Evolutionary conservation across 495 filamentous ascomycete genomes (phyloP), one percentile per base, ranked within the genome.

Genomic region (Aspergillus nanangensis): DNA sequence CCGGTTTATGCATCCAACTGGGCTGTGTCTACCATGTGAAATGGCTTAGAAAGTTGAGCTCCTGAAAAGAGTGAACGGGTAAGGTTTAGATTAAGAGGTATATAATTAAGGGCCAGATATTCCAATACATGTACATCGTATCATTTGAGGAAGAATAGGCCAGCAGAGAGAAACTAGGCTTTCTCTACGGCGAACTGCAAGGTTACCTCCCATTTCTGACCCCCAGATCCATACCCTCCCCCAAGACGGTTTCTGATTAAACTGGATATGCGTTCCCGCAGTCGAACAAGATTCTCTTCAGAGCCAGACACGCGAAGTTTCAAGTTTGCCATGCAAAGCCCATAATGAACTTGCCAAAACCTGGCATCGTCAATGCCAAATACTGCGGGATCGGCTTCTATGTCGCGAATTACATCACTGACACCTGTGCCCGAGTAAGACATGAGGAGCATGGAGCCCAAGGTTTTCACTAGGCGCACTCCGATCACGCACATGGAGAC

Each of bases 291-390:
- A n/a, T 77, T 75, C 4, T 83, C 78, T 38, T 87, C 86, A 15
- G 82, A 80, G 11, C 77, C 78, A 34, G 69, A 66, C 1, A 90
- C 77, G 23, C 83, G 74, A 13, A 98, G 57, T 67, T 92, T 95
- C 49, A 98, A 57, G 53, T 92, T 96, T 10, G 93, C 93, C 86
- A 96, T 95, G 58, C 87, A 93, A 31, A 96, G 72, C 2, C 93
- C 91, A 61, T 97, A 95, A 65, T 98, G 93, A 15, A 96, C 94
- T 71, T 98, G 93, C 93, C 93, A 98, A 68, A 98, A 95, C 56
- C 86, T 77, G 1, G 90, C 91, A 58, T 96, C 92, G 42, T 94
- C 87, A 41, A 98, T 80, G 1, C 74, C 75, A 24, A 76, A 79
- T 7, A 98, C 81, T 23, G 76, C 75, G 7, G 83, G 82, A 44